Evolutionary conservation across 2,329 filamentous ascomycete species (phyloP).

Genomic region (Monosporascus sp.): DNA sequence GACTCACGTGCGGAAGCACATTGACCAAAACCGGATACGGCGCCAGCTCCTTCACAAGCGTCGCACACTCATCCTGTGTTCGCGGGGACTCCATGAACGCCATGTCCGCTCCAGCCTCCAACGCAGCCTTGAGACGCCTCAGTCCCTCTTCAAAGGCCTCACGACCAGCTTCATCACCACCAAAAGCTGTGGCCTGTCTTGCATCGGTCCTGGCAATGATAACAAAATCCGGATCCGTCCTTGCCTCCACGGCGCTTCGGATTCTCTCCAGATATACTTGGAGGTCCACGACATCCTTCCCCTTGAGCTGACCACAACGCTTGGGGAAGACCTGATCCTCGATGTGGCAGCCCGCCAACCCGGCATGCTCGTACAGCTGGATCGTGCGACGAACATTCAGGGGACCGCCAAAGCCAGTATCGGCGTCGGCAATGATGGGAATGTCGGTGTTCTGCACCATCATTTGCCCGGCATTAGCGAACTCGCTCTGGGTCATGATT

Average conservation of each 20-base stretch:
- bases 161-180: too few relatives aligned
- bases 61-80: conserved; percentile 36
- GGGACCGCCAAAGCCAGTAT: conserved; percentile 53
- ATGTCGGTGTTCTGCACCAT: conserved; percentile 15
- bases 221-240: conserved; percentile 46
- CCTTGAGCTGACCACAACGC: conserved; percentile 34
- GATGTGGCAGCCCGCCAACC: conserved; percentile 27
- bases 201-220: conserved; percentile 56
- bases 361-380: conserved; percentile 24
- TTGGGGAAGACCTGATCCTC: conserved; percentile 33
- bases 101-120: conserved; percentile 46
- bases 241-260: conserved; percentile 26
- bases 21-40: conserved; percentile 17
- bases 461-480: too few relatives aligned
- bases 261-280: conserved; percentile 25
- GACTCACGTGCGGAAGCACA: too few relatives aligned
- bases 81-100: conserved; percentile 50
- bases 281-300: conserved; percentile 30
- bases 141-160: conserved; percentile 48
- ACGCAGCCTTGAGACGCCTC: conserved; percentile 38
- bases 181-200: conserved; percentile 30
- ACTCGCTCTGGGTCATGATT: too few relatives aligned
- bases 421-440: conserved; percentile 58
- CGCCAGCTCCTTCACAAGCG: conserved; percentile 30
- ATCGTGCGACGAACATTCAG: conserved; percentile 48